Percentiles rank a stretch among this genome's conserved stretches.
Evolutionary conservation across 192 early-diverging fungal genomes (phyloP).

Genomic region (Podila minutissima): DNA sequence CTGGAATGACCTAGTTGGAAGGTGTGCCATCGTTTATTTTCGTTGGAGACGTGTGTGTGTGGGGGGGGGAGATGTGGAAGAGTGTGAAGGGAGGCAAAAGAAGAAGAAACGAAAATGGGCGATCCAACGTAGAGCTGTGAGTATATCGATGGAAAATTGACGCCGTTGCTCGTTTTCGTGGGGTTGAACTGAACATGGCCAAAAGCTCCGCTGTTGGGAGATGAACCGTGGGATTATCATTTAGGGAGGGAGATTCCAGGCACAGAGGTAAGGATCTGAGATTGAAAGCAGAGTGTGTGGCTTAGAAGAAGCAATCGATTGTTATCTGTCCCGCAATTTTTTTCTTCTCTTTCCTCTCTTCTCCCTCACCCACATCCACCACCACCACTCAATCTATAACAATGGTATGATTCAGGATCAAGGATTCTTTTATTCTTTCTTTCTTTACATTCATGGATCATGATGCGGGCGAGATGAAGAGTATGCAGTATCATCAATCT

Average conservation of each 20-base stretch:
- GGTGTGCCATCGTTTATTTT: conserved; percentile 32
- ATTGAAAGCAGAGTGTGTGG: not conserved
- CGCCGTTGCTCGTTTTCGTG: not conserved
- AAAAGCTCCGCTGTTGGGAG: not conserved
- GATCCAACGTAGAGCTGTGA: too few relatives aligned
- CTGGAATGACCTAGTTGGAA: conserved; percentile 63
- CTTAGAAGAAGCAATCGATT: not conserved
- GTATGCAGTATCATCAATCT: not conserved
- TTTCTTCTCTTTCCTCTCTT: not conserved
- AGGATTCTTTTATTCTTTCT: not conserved
- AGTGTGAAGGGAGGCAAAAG: not conserved
- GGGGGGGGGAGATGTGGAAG: not conserved
- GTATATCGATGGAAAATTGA: not conserved
- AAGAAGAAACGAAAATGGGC: not conserved
- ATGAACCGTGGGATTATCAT: too few relatives aligned
- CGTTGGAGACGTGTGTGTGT: not conserved
- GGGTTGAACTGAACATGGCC: not conserved
- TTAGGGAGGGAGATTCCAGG: too few relatives aligned
- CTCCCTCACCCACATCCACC: not conserved
- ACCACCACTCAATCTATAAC: not conserved
- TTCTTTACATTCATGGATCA: not conserved
- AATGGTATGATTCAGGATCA: conserved; percentile 4
- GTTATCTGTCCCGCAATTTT: not conserved
- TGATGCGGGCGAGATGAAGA: not conserved
- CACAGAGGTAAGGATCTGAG: too few relatives aligned